Conservation (phyloP, 2,329 filamentous ascomycete species). For the Dryadomyces sulphureus region DNA sequence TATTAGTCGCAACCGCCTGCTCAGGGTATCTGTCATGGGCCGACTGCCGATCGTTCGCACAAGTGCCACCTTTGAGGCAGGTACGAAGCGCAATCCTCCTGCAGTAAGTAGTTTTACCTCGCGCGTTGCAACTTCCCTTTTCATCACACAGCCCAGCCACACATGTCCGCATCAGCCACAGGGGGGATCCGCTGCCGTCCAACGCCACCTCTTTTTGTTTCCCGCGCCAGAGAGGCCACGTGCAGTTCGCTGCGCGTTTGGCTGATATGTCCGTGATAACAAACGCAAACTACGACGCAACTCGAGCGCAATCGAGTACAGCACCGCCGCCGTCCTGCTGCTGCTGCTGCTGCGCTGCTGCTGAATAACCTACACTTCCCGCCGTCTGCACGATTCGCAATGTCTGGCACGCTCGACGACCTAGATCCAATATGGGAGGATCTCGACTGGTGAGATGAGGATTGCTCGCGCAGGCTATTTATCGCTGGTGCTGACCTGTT, state of each 20-base stretch:
- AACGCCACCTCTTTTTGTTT: background rate
- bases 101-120: too few relatives aligned
- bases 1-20: too few relatives aligned
- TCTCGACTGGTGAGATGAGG: conserved; percentile 52
- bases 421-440: conserved; percentile 58
- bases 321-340: too few relatives aligned
- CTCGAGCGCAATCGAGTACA: too few relatives aligned
- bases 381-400: conserved; percentile 13
- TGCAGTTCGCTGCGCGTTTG: background rate
- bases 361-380: background rate
- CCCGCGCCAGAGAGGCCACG: background rate
- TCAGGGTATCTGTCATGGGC: too few relatives aligned
- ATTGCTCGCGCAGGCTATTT: too few relatives aligned
- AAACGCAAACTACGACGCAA: too few relatives aligned
- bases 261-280: background rate
- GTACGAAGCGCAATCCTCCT: too few relatives aligned
- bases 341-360: too few relatives aligned
- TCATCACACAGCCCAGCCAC: background rate
- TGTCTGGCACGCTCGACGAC: conserved; percentile 26
- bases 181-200: too few relatives aligned
- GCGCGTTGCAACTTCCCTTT: background rate
- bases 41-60: background rate
- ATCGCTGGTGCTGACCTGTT: conserved; percentile 5
- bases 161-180: background rate
- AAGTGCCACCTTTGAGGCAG: background rate